Conservation (phyloP, 306 rosid species). For the Vigna nakashimae region DNA sequence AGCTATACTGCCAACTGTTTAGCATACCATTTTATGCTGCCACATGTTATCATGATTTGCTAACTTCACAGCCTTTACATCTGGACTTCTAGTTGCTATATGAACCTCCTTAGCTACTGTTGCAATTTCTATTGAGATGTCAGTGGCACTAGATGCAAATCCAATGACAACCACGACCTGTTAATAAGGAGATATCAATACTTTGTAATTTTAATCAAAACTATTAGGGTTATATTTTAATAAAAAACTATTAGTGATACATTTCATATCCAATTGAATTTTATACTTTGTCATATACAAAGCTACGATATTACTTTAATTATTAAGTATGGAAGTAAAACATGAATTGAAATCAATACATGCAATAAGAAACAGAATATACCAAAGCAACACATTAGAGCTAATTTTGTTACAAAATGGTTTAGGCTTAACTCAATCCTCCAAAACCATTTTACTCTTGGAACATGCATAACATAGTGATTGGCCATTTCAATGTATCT, state of each 20-base stretch:
- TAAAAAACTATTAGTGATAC: neutral
- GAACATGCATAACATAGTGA: too few relatives aligned
- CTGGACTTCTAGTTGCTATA: slow-evolving; percentile 37
- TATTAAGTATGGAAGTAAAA: neutral
- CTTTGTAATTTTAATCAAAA: neutral
- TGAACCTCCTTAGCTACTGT: slow-evolving; percentile 49
- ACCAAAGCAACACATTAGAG: neutral
- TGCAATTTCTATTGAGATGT: slow-evolving; percentile 49
- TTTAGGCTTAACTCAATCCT: too few relatives aligned
- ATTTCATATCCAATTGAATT: neutral
- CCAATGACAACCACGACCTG: slow-evolving; percentile 45
- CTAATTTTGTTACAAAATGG: neutral
- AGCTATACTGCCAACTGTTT: neutral
- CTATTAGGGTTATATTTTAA: neutral
- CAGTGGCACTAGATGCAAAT: slow-evolving; percentile 45
- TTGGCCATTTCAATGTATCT: too few relatives aligned
- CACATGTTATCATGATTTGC: slow-evolving; percentile 33
- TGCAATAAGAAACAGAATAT: neutral
- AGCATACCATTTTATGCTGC: slow-evolving; percentile 45
- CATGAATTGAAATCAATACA: neutral
- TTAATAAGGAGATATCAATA: neutral
- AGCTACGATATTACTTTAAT: neutral
- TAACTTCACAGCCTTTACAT: slow-evolving; percentile 32
- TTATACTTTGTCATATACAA: neutral
- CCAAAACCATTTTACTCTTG: too few relatives aligned